Conservation (phyloP, 495 filamentous ascomycete genomes). For the Margaritispora aquatica region DNA sequence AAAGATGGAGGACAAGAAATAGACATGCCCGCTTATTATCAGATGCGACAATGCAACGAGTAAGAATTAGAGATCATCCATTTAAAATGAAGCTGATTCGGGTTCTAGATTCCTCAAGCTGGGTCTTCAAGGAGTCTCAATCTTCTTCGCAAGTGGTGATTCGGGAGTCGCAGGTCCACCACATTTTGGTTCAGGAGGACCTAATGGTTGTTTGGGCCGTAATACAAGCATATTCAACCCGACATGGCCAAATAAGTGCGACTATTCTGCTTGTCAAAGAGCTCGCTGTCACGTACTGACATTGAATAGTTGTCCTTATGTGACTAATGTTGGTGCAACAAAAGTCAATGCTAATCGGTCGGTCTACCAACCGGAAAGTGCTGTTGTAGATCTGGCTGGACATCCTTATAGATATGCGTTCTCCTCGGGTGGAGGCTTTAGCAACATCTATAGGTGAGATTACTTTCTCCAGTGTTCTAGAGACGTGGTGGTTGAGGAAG, state of each 20-base stretch:
- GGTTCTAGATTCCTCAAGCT: slow-evolving; percentile 30
- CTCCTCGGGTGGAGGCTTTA: slow-evolving; percentile 59
- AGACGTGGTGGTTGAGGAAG: no score
- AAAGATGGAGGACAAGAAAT: slow-evolving; percentile 34
- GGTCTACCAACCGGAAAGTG: slow-evolving; percentile 27
- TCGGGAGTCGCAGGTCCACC: slow-evolving; percentile 30
- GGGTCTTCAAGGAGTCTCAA: slow-evolving; percentile 32
- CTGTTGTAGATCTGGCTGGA: slow-evolving; percentile 22
- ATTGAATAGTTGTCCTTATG: slow-evolving; percentile 30
- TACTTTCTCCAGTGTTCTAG: background rate
- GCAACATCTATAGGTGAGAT: slow-evolving; percentile 48
- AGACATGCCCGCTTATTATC: slow-evolving; percentile 45
- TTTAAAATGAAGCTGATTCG: no score
- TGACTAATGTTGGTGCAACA: slow-evolving; percentile 35
- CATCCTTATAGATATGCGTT: slow-evolving; percentile 16
- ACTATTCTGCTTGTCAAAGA: slow-evolving; percentile 21
- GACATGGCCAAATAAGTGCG: slow-evolving; percentile 13
- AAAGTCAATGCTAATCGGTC: slow-evolving; percentile 22
- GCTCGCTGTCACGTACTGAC: slow-evolving; percentile 32
- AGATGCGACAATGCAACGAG: slow-evolving; percentile 53
- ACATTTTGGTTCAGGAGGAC: slow-evolving; percentile 15
- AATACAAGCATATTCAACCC: slow-evolving; percentile 11
- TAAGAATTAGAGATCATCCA: no score
- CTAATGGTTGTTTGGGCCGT: slow-evolving; percentile 14
- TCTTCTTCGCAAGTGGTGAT: slow-evolving; percentile 35